Base-by-base conservation (phyloP, 257 asterid species). In the Penstemon davidsonii region DNA sequence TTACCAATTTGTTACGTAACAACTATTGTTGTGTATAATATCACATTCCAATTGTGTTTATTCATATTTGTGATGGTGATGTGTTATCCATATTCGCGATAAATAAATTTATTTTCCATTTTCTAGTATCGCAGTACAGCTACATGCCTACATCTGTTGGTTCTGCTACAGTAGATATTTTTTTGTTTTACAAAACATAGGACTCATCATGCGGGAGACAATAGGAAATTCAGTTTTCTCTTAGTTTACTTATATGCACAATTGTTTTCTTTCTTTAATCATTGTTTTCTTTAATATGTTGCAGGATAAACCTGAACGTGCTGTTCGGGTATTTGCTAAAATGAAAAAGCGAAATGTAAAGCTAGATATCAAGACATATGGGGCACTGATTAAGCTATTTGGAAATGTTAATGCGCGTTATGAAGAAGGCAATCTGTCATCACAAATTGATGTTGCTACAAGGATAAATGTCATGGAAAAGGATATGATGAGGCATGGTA, bases 271-370 rank as follows among this genome's bases (percentile, higher is more conserved):
- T 19, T 19, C 25, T 19, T 19, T 19, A 19, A 19, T 19, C 25
- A 19, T 19, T 19, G 25, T 19, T 19, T 47, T 50, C 67, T 70
- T 60, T 47, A 79, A 79, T 33, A 71, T 83, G 73, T 63, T 82
- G 85, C 85, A 92, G 98, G 98, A 88, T 78, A 83, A 54, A 73
- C 94, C 94, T 55, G 97, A 88, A 73, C 83, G 88, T 67, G 97
- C 97, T 43, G 74, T 88, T 51, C 74, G 69, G 53, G 74, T 80
- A 67, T 77, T 84, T 79, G 84, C 84, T 66, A 84, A 77, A 82
- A 84, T 90, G 95, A 90, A 72, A 70, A 6, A 77, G 53, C 72
- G 71, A 76, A 79, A 85, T 50, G 45, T 88, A 71, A 71, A 57
- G 73, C 94, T 88, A 49, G 81, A 90, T 84, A 76, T 84, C 79